phyloP scores from a whole-genome alignment of 352 stramenopile species.

The Peronospora tabacina region DNA sequence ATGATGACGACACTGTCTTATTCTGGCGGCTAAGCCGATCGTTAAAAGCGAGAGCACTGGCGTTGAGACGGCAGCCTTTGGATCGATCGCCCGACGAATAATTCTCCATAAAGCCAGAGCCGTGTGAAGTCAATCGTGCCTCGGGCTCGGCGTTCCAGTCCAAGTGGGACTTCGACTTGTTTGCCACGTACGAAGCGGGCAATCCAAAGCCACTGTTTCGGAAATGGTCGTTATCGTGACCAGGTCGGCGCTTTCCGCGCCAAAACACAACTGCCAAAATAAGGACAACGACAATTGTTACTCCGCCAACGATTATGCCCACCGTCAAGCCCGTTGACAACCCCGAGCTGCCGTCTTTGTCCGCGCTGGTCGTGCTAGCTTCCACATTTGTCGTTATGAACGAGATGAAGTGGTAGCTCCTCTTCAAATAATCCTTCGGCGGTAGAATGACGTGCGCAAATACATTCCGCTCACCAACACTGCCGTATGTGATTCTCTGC shows the following conservation, averaged over 20 bases:
- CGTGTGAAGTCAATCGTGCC: constrained; percentile 13
- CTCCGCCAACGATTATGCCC: constrained; percentile 37
- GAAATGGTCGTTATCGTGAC: constrained; percentile 44
- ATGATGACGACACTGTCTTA: constrained; percentile 59
- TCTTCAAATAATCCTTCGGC: constrained; percentile 36
- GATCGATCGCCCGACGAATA: constrained; percentile 33
- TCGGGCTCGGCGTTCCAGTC: constrained; percentile 59
- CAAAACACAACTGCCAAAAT: constrained; percentile 56
- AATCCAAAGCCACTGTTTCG: constrained; percentile 47
- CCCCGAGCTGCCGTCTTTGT: constrained; percentile 14
- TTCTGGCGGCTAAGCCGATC: constrained; percentile 45
- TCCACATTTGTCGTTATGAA: constrained; percentile 52
- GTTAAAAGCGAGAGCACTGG: constrained; percentile 58
- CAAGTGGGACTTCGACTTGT: constrained; percentile 47
- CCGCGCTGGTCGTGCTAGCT: constrained; percentile 13
- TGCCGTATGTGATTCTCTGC: constrained; percentile 48
- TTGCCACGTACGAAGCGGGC: constrained; percentile 34
- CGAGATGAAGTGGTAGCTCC: constrained; percentile 75
- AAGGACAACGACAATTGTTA: constrained; percentile 35
- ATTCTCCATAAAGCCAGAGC: constrained; percentile 43
- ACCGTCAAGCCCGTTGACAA: constrained; percentile 40
- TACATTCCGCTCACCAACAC: constrained; percentile 52
- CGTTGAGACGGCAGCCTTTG: constrained; percentile 42
- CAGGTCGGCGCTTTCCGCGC: constrained; percentile 36
- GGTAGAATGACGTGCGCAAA: constrained; percentile 73